Evolutionary conservation across 768 basidiomycete genomes (phyloP), one percentile per base, ranked within the genome.

Genomic region (Trametes punicea): DNA sequence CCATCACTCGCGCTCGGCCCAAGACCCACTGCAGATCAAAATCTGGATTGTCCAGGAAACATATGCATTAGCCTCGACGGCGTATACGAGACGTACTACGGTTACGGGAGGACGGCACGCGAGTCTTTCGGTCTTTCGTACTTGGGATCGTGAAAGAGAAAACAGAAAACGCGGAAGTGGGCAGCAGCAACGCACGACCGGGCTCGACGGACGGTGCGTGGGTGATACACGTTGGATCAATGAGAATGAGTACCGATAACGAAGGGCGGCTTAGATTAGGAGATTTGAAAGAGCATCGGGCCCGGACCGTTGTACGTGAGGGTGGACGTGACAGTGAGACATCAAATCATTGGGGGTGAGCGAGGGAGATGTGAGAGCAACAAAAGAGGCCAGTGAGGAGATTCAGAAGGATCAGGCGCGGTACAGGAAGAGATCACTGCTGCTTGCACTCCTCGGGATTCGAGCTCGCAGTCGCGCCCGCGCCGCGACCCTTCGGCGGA

Each of bases 401-500:
- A 46, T 9, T 18, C 21, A 7, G 20, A 27, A 8, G 16, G n/a
- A 23, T 20, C 8, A 21, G 1, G 42, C 11, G 30, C 46, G 39
- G 38, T 10, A 13, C 6, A 15, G 11, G 6, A 25, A 11, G 38
- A 16, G 20, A 48, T 73, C 74, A 94, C 85, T 94, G 92, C 70
- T 93, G 88, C 77, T 93, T 92, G 80, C 93, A 95, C 70, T 95
- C 93, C 68, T 92, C 87, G 1, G 90, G 83, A 68, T 90, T 85
- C 53, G 79, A 78, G 62, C 80, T 80, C 31, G 70, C 80, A 30
- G 69, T 65, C n/a, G 70, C 71, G 42, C 71, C 78, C 7, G 70
- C 73, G 29, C 67, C 61, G 54, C 81, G 79, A 46, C 79, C 79
- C 71, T 83, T 87, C 62, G 82, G 77, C 59, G 79, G 79, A 21